These are phyloP conservation scores for Crithidia acanthocephali DNA, from an alignment of 208 protist species.

Conservation along the genomic window DNA sequence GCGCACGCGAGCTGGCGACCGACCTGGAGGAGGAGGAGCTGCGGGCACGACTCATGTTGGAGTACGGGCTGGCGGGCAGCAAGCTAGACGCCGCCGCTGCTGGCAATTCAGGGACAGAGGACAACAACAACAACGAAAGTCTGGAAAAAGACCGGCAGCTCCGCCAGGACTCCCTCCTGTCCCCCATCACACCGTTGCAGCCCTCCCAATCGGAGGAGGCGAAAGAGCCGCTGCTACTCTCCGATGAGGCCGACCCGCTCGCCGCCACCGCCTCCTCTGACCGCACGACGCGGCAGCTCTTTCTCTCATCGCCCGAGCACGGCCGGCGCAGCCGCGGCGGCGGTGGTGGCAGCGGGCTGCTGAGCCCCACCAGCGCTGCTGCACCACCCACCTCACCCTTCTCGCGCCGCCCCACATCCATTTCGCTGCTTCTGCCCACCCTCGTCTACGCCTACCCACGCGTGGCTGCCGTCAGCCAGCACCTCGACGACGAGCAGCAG, in stretches of 20 bases:
- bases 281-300: slow-evolving; percentile 23
- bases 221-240: slow-evolving; percentile 7
- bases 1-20: slow-evolving; percentile 49
- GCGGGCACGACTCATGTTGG: slow-evolving; percentile 22
- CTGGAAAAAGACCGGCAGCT: not conserved
- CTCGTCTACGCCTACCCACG: slow-evolving; percentile 44
- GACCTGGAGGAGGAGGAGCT: slow-evolving; percentile 47
- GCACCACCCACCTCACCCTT: not conserved
- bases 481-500: slow-evolving; percentile 44
- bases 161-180: not conserved
- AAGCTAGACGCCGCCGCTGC: not conserved
- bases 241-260: slow-evolving; percentile 3
- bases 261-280: slow-evolving; percentile 14
- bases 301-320: slow-evolving; percentile 37
- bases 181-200: slow-evolving; percentile 3
- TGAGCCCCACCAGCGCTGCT: not conserved
- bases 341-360: not conserved
- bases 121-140: not conserved
- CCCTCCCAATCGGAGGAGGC: not conserved
- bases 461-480: slow-evolving; percentile 35
- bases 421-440: slow-evolving; percentile 29
- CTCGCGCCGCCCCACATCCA: slow-evolving; percentile 7
- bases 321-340: slow-evolving; percentile 28
- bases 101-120: not conserved
- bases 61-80: slow-evolving; percentile 9